Base-by-base conservation (phyloP, 148 eudicot genomes). In the Salicornia ramosissima region DNA sequence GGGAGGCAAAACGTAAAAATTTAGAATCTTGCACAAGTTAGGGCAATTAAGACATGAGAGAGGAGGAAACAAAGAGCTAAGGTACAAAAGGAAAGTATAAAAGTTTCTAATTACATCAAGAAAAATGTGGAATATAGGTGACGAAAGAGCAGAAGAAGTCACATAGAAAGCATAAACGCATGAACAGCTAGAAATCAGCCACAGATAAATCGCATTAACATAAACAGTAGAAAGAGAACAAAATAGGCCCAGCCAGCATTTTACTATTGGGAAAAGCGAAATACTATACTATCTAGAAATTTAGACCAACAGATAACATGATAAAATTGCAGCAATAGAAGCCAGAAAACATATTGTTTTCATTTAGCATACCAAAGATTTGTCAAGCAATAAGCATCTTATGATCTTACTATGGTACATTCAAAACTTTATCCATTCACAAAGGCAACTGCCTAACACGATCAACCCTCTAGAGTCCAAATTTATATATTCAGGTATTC, bases 101-200 rank as follows among this genome's bases (percentile, higher is more conserved):
- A 26, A 61, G n/a, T 29, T 24, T 22, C 24, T 14, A 8, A 18
- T 16, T 10, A 64, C 64, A 69, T 43, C 64, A 70, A 14, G 39
- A 45, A 18, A 63, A 10, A 4, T 47, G 21, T 25, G 25, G 59
- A 26, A 71, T 45, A 36, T 30, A 60, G 22, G 19, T 31, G 16
- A 64, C 34, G 50, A 24, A 45, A 36, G 34, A 30, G 42, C 28
- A 46, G 60, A 54, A 22, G 57, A 43, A 53, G 65, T 65, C 75
- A 76, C 75, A 65, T 46, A 55, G n/a, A n/a, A n/a, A n/a, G n/a
- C n/a, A n/a, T n/a, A 10, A 13, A 76, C 24, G 57, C 67, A 34
- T 71, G 75, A 65, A 28, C 42, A 61, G 25, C 34, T 60, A 60
- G 39, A 53, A 40, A 16, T 30, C 22, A 76, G 68, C 67, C 69